phyloP scores from a whole-genome alignment of 257 asterid genomes.

The Thymus mandschuricus region DNA sequence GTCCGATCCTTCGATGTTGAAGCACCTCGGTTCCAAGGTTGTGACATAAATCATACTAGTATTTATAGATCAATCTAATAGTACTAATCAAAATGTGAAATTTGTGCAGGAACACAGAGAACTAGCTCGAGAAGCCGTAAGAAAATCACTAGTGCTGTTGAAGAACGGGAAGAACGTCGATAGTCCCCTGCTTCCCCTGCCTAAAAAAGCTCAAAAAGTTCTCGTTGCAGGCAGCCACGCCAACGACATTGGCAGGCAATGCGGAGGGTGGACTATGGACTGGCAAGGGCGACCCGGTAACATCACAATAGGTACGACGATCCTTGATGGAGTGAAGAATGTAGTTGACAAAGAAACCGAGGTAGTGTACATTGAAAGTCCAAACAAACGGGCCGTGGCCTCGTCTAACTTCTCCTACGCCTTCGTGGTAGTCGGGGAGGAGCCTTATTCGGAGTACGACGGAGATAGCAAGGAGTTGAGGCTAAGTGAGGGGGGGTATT shows the following conservation, averaged over 20 bases:
- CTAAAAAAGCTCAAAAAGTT: slow-evolving; percentile 40
- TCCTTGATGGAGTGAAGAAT: slow-evolving; percentile 45
- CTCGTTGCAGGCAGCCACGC: slow-evolving; percentile 68
- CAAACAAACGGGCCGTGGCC: slow-evolving; percentile 38
- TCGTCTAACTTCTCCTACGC: slow-evolving; percentile 48
- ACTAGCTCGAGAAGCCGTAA: slow-evolving; percentile 77
- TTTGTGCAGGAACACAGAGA: slow-evolving; percentile 55
- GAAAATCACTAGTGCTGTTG: slow-evolving; percentile 70
- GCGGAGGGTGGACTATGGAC: slow-evolving; percentile 74
- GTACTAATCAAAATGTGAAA: not conserved
- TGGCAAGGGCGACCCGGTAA: slow-evolving; percentile 52
- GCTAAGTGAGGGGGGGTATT: slow-evolving; percentile 41
- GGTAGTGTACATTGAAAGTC: slow-evolving; percentile 45
- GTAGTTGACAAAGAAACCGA: slow-evolving; percentile 45
- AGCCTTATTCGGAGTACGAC: slow-evolving; percentile 49
- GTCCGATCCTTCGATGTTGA: slow-evolving; percentile 43
- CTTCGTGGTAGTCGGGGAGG: slow-evolving; percentile 62
- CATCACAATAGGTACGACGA: slow-evolving; percentile 59
- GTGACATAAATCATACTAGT: not conserved
- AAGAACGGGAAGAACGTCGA: slow-evolving; percentile 55
- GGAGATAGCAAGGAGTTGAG: slow-evolving; percentile 54
- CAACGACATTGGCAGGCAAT: slow-evolving; percentile 56
- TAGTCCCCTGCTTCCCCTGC: slow-evolving; percentile 56
- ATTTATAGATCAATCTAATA: no score
- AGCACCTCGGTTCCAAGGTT: slow-evolving; percentile 54